Conservation (phyloP, 2,329 filamentous ascomycete genomes). For the Apiospora rasikravindrae region DNA sequence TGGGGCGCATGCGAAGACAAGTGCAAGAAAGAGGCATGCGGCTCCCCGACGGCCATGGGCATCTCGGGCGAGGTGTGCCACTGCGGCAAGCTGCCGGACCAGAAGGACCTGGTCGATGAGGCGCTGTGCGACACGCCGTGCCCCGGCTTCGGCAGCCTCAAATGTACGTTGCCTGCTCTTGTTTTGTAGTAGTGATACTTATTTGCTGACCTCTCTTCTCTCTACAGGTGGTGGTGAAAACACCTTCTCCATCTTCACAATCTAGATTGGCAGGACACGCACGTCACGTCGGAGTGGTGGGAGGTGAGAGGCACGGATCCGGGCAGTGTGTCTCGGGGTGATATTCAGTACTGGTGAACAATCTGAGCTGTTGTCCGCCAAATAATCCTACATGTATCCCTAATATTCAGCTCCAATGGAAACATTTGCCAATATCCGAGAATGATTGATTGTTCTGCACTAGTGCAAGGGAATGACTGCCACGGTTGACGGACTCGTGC, state of each 20-base stretch:
- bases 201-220: background rate
- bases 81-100: constrained; percentile 16
- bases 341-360: background rate
- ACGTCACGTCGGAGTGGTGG: too few species aligned
- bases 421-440: too few species aligned
- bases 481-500: too few species aligned
- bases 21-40: background rate
- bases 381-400: background rate
- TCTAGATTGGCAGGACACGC: background rate
- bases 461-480: too few species aligned
- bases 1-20: background rate
- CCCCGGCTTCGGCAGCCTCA: background rate
- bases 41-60: background rate
- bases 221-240: background rate
- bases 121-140: constrained; percentile 15
- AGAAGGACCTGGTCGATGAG: constrained; percentile 12
- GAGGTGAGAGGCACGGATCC: background rate
- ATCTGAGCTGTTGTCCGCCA: background rate
- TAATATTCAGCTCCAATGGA: too few species aligned
- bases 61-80: background rate
- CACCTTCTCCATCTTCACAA: background rate
- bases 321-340: background rate
- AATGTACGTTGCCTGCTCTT: background rate
- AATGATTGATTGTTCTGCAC: too few species aligned
- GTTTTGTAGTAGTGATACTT: too few species aligned